A percentile compares a stretch with the other conserved stretches of the same genome.
These are phyloP conservation scores for Albophoma yamanashiensis DNA, from an alignment of 2,329 filamentous ascomycete species.

Conservation along the genomic window DNA sequence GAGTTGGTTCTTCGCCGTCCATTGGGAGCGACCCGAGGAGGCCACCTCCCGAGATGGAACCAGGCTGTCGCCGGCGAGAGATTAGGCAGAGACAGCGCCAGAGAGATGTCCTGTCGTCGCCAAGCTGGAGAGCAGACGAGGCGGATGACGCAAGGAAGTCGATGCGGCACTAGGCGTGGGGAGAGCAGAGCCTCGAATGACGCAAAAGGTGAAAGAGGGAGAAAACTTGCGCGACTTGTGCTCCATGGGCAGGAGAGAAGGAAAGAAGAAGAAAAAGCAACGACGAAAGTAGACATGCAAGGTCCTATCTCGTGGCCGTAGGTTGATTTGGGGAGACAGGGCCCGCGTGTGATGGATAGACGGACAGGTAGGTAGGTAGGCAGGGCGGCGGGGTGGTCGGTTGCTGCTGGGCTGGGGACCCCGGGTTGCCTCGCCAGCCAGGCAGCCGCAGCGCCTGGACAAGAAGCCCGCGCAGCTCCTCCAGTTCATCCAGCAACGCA, in stretches of 20 bases:
- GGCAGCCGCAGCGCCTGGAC: background rate
- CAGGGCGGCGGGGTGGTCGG: background rate
- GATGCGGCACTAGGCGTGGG: background rate
- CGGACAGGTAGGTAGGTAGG: background rate
- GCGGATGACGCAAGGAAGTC: background rate
- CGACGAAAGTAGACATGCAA: background rate
- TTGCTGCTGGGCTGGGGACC: background rate
- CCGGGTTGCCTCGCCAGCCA: background rate
- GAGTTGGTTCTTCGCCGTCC: constrained; percentile 33
- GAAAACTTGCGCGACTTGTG: background rate
- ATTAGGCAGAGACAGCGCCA: background rate
- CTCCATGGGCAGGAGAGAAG: background rate
- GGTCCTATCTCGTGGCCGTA: background rate
- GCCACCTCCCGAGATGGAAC: background rate
- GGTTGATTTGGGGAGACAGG: background rate
- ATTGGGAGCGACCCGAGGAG: constrained; percentile 23
- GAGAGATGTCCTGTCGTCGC: background rate
- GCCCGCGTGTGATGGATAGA: background rate
- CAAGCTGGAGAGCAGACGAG: background rate
- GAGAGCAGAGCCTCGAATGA: background rate
- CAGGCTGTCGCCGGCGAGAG: background rate
- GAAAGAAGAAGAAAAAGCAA: too few relatives aligned
- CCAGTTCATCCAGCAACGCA: background rate
- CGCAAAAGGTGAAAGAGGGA: background rate
- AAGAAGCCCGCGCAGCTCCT: background rate